Conservation (phyloP, 2,329 filamentous ascomycete species). For the Acarospora socialis region DNA sequence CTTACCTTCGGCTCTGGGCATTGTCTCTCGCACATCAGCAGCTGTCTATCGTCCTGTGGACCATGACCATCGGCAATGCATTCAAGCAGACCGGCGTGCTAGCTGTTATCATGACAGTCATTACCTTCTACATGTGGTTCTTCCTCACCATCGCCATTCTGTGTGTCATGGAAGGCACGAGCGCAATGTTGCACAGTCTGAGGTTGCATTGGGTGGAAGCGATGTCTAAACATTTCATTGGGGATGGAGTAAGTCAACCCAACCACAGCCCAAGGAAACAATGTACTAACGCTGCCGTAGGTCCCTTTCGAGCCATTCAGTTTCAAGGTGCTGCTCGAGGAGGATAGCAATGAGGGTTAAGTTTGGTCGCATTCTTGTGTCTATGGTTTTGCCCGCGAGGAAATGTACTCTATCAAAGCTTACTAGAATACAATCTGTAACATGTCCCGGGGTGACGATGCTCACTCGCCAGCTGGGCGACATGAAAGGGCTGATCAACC, state of each 20-base stretch:
- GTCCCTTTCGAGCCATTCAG: slow-evolving; percentile 81
- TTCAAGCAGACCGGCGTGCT: slow-evolving; percentile 51
- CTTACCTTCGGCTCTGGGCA: slow-evolving; percentile 96
- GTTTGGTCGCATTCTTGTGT: neutral
- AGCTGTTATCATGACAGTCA: slow-evolving; percentile 67
- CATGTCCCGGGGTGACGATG: too few species aligned
- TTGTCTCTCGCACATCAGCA: slow-evolving; percentile 95
- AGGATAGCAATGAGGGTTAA: slow-evolving; percentile 44
- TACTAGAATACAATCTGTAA: too few species aligned
- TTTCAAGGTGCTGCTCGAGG: slow-evolving; percentile 70
- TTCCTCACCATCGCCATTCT: slow-evolving; percentile 64
- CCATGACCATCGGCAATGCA: slow-evolving; percentile 77
- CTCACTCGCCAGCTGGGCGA: too few species aligned
- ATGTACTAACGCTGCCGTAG: slow-evolving; percentile 1
- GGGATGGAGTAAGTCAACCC: slow-evolving; percentile 43
- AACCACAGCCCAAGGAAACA: too few species aligned
- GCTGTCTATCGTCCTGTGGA: slow-evolving; percentile 89
- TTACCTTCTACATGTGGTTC: slow-evolving; percentile 84
- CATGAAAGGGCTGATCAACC: too few species aligned
- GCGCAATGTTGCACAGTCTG: slow-evolving; percentile 85
- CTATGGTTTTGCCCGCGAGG: neutral
- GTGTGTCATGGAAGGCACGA: slow-evolving; percentile 91
- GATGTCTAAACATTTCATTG: slow-evolving; percentile 94
- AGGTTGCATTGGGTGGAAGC: slow-evolving; percentile 94
- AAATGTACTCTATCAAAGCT: too few species aligned